Percentiles rank a stretch among this genome's conserved stretches.
These are phyloP conservation scores for Triticum monococcum DNA, from an alignment of 176 grass and related monocot genomes.

Conservation along the genomic window DNA sequence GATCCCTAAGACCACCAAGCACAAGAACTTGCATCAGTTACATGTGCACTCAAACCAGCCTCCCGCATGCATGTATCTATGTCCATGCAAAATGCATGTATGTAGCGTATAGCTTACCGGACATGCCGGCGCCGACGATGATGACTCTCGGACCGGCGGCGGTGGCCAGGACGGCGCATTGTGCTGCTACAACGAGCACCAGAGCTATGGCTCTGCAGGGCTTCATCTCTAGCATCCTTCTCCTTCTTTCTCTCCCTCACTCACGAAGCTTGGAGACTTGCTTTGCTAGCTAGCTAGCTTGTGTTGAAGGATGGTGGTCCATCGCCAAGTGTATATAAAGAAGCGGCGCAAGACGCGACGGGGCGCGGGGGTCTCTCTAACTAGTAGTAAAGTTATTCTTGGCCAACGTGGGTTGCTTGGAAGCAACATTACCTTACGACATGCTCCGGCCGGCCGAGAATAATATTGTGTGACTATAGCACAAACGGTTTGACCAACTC, in stretches of 20 bases:
- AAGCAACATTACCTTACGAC: neutral
- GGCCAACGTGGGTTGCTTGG: neutral
- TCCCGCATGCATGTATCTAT: neutral
- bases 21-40: neutral
- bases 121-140: slow-evolving; percentile 22
- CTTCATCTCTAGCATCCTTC: neutral
- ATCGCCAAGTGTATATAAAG: neutral
- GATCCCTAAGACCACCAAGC: slow-evolving; percentile 33
- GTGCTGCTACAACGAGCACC: neutral
- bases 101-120: neutral
- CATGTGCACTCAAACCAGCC: too few relatives aligned
- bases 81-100: neutral
- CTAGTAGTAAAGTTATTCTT: neutral
- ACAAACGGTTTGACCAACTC: neutral
- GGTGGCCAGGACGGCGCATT: neutral
- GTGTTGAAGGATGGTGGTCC: neutral
- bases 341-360: neutral
- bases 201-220: neutral
- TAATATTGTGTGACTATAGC: neutral
- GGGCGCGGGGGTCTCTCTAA: neutral
- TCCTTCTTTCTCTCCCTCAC: too few relatives aligned
- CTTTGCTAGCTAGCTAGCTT: neutral
- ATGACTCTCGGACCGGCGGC: slow-evolving; percentile 5
- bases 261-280: too few relatives aligned
- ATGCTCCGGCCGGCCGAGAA: too few relatives aligned